A percentile compares a stretch with the other conserved stretches of the same genome.
Evolutionary conservation across 208 protist species (phyloP).

Genomic region (Trypanosoma avium): DNA sequence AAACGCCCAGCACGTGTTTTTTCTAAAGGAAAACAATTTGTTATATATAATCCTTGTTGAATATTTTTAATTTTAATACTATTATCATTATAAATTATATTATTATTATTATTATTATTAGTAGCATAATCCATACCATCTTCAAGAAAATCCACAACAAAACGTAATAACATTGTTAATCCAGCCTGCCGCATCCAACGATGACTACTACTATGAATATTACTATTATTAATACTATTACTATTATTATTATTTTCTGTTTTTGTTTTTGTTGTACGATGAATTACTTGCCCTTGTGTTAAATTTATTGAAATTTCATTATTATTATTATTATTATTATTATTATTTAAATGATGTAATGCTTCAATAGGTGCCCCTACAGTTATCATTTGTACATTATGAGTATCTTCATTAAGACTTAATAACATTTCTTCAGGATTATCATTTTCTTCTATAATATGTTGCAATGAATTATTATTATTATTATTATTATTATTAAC

Average conservation of each 20-base stretch:
- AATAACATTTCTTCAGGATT: conserved; percentile 20
- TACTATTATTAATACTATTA: background rate
- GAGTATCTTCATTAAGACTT: conserved; percentile 22
- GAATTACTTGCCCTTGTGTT: too few species aligned
- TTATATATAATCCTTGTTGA: conserved; percentile 21
- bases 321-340: background rate
- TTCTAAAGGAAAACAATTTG: background rate
- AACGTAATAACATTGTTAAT: conserved; percentile 15
- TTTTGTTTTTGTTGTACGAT: too few species aligned
- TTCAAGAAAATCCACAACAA: conserved; percentile 27
- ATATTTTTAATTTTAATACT: background rate
- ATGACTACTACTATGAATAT: background rate
- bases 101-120: background rate
- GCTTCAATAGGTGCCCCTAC: conserved; percentile 9
- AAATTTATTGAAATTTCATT: background rate
- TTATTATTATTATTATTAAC: background rate
- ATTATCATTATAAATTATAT: background rate
- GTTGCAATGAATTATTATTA: too few species aligned
- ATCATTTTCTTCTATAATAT: background rate
- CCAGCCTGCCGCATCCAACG: conserved; percentile 20
- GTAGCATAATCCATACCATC: conserved; percentile 25
- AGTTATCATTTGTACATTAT: conserved; percentile 27
- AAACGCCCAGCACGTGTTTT: conserved; percentile 8
- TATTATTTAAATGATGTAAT: background rate
- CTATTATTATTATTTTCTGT: background rate